These are phyloP conservation scores for Scorias spongiosa DNA, from an alignment of 2,329 filamentous ascomycete species.

Conservation along the genomic window DNA sequence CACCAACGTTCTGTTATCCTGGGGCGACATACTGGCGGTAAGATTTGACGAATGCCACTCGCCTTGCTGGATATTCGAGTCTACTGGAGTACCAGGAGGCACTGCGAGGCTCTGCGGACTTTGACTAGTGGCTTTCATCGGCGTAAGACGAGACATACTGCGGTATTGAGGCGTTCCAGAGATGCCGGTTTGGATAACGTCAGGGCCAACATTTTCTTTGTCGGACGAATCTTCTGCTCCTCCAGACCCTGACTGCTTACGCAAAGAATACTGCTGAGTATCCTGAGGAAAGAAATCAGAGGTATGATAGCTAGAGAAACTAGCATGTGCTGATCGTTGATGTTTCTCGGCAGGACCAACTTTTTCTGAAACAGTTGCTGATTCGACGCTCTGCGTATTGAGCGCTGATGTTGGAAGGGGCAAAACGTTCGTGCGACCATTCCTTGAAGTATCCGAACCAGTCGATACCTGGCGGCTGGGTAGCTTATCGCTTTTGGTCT, in stretches of 20 bases:
- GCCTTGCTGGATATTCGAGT: background rate
- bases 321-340: conserved; percentile 10
- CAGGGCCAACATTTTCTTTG: conserved; percentile 10
- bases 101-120: conserved; percentile 4
- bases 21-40: background rate
- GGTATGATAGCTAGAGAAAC: conserved; percentile 22
- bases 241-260: conserved; percentile 15
- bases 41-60: background rate
- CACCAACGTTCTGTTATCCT: background rate
- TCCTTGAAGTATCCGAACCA: background rate
- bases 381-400: background rate
- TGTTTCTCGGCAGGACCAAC: background rate
- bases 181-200: background rate
- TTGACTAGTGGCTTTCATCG: background rate
- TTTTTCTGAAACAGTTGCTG: background rate
- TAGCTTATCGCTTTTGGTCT: background rate
- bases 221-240: conserved; percentile 5
- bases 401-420: background rate
- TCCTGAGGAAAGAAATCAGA: conserved; percentile 25
- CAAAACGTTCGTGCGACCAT: background rate
- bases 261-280: conserved; percentile 21
- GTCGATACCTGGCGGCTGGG: background rate
- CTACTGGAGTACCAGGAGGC: conserved; percentile 15
- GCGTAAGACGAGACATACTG: conserved; percentile 1
- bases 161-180: background rate